A percentile compares a stretch with the other conserved stretches of the same genome.
These are phyloP conservation scores for Plantago rigida DNA, from an alignment of 305 asterid species.

Conservation along the genomic window DNA sequence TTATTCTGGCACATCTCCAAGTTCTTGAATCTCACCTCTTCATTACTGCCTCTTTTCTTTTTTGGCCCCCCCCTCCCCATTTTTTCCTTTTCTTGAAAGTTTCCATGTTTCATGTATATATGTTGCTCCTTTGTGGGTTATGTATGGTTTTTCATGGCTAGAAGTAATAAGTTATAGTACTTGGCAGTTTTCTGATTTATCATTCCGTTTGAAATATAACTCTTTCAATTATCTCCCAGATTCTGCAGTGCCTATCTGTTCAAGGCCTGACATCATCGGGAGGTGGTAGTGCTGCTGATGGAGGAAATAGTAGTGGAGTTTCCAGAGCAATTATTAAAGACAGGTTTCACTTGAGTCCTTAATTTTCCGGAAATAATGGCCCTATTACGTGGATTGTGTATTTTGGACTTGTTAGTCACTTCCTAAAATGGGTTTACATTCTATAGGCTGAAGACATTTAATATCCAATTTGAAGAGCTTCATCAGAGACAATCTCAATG, in stretches of 20 bases:
- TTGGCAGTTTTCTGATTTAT: too few relatives aligned
- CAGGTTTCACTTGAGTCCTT: conserved; percentile 39
- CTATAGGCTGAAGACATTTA: conserved; percentile 73
- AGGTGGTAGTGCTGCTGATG: conserved; percentile 41
- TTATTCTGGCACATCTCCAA: too few relatives aligned
- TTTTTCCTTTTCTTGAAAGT: too few relatives aligned
- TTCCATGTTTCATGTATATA: too few relatives aligned
- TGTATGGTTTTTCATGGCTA: background rate
- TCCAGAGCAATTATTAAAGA: conserved; percentile 84
- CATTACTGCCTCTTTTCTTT: too few relatives aligned
- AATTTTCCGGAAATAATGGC: conserved; percentile 1
- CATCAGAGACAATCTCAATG: conserved; percentile 96
- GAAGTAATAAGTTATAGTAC: background rate
- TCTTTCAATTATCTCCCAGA: conserved; percentile 34
- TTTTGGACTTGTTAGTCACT: conserved; percentile 5
- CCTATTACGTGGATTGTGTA: background rate
- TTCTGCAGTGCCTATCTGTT: conserved; percentile 70
- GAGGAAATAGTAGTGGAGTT: conserved; percentile 77
- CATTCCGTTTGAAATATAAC: background rate
- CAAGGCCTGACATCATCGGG: conserved; percentile 82
- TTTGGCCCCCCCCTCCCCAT: too few relatives aligned
- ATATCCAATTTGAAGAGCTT: conserved; percentile 86
- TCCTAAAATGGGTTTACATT: conserved; percentile 17
- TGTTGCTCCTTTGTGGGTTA: background rate
- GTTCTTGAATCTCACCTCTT: too few relatives aligned